Evolutionary conservation across 176 grass and related monocot species (phyloP), one percentile per base, ranked within the genome.

Genomic region (Zoysia pacifica): DNA sequence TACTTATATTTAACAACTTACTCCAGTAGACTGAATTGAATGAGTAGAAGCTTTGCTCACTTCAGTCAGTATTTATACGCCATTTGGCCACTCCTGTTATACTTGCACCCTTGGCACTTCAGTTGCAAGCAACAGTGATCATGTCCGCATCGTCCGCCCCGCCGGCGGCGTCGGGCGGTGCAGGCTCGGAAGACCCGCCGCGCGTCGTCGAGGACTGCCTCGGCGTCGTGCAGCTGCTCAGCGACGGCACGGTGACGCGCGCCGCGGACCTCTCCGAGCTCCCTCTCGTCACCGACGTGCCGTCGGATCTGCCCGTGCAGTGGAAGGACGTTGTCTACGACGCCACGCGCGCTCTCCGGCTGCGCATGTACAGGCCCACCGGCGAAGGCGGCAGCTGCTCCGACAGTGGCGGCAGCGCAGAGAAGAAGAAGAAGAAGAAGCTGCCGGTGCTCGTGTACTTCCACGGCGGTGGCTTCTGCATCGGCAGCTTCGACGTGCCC

Each of bases 391-490:
- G n/a, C n/a, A n/a, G n/a, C n/a, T n/a, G n/a, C n/a, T n/a, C n/a
- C n/a, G n/a, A n/a, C n/a, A n/a, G n/a, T n/a, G n/a, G n/a, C n/a
- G n/a, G n/a, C n/a, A n/a, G n/a, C n/a, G n/a, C n/a, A n/a, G n/a
- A n/a, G n/a, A n/a, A n/a, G n/a, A n/a, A n/a, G n/a, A n/a, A n/a
- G n/a, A n/a, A n/a, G n/a, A n/a, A 44, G 6, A 91, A 87, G 81
- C 72, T 92, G 1, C 86, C 87, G 6, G 76, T 92, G 56, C 36
- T 86, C 9, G 84, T 84, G 3, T 84, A 86, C 74, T 88, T 86
- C 86, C 86, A 91, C 83, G 80, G 80, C 76, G 90, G 90, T 35
- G 86, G 86, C 71, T 92, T 89, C 79, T 89, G 86, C 86, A n/a
- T 86, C 45, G 80, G 20, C 12, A 83, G 82, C 59, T 82, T 58